These are phyloP conservation scores for Trichophyton schoenleinii DNA, from an alignment of 2,329 filamentous ascomycete species.

Conservation along the genomic window DNA sequence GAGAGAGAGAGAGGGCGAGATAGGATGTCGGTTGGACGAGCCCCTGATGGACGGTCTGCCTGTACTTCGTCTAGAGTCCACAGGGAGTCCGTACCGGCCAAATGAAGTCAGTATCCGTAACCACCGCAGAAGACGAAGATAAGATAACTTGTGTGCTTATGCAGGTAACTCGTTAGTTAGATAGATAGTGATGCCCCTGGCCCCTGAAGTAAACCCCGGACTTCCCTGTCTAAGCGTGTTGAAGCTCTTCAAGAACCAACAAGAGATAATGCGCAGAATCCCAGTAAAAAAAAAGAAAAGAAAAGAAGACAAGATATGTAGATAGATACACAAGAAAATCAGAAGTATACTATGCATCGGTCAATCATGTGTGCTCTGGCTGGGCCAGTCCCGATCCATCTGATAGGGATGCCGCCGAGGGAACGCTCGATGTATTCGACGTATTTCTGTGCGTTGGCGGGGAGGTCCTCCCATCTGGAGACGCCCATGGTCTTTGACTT, in stretches of 20 bases:
- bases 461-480: constrained; percentile 45
- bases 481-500: constrained; percentile 46
- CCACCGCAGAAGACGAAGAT: too few relatives aligned
- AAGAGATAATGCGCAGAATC: background rate
- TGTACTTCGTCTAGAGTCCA: too few relatives aligned
- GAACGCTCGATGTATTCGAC: constrained; percentile 49
- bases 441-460: constrained; percentile 46
- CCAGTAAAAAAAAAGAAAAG: background rate
- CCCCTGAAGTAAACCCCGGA: background rate
- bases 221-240: background rate
- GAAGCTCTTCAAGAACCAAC: too few relatives aligned
- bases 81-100: too few relatives aligned
- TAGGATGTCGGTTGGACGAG: too few relatives aligned
- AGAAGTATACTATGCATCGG: constrained; percentile 18
- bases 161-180: background rate
- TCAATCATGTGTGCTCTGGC: constrained; percentile 50
- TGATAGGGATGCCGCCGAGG: constrained; percentile 44
- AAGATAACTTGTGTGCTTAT: too few relatives aligned
- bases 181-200: background rate
- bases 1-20: too few relatives aligned
- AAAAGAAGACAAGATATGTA: background rate
- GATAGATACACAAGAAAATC: background rate
- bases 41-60: too few relatives aligned
- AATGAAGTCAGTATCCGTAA: too few relatives aligned
- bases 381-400: constrained; percentile 53